Base-by-base conservation (phyloP, 148 eudicot genomes). In the Silene conica region DNA sequence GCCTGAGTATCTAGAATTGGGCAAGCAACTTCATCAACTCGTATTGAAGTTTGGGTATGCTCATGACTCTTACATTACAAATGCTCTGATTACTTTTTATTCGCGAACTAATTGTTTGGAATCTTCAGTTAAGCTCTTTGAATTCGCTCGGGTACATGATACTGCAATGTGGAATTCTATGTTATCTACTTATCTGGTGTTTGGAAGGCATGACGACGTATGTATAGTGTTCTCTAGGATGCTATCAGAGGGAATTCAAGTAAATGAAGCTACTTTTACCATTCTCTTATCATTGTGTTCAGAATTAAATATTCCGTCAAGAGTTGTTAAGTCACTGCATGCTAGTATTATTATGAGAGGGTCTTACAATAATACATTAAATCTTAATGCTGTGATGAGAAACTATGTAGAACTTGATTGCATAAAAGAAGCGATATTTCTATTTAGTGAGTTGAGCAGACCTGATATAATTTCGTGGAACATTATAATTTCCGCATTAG, bases 161-260 rank as follows among this genome's bases (percentile, higher is more conserved):
- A 58, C 68, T 74, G 79, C 82, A 55, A 67, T 86, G 75, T 86
- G 83, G 84, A 86, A 86, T 73, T 84, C 89, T 38, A 80, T 82
- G 76, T 38, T 87, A 41, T 80, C 73, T 26, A 69, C 66, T 12
- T 82, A 50, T 73, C 70, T 65, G 55, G 82, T 77, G 54, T 69
- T 16, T 54, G 81, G 83, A 52, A 71, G 19, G 41, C 67, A 67
- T 59, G 77, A 77, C 52, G 78, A 82, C 73, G 86, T 83, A 25
- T 66, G 73, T 73, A 66, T 38, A 38, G 31, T 84, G 55, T 79
- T 78, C 41, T 76, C 55, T 22, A 74, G 73, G 69, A 87, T 87
- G 90, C 74, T 67, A 26, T 56, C 78, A 3, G 77, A 79, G 68
- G 87, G 84, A 66, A 55, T 77, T 13, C 68, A 12, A 10, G 77